These are phyloP conservation scores for Physocladia obscura DNA, from an alignment of 192 early-diverging fungal species.

Conservation along the genomic window DNA sequence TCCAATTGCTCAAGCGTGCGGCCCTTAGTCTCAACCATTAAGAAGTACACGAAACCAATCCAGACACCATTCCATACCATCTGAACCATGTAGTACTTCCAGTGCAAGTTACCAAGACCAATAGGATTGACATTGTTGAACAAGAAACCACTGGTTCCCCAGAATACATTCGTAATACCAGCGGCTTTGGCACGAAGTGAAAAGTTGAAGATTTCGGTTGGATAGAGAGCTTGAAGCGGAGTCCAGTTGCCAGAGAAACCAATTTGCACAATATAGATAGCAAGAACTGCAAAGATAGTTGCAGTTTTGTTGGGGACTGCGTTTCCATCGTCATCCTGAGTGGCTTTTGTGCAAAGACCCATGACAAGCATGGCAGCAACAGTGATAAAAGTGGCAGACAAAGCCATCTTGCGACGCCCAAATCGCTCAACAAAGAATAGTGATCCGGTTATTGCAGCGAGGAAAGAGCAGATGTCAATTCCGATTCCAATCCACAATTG, in stretches of 20 bases:
- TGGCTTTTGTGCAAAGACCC: background rate
- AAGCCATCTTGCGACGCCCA: background rate
- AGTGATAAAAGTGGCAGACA: background rate
- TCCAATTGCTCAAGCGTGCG: conserved; percentile 13
- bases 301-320: background rate
- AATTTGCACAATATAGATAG: background rate
- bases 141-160: background rate
- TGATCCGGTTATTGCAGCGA: background rate
- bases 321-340: background rate
- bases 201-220: background rate
- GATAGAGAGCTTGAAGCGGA: background rate
- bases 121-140: background rate
- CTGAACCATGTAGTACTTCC: conserved; percentile 13
- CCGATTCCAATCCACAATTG: background rate
- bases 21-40: conserved; percentile 27
- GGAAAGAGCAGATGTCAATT: background rate
- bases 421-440: background rate
- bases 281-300: background rate
- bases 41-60: conserved; percentile 20
- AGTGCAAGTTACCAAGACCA: background rate
- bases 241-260: background rate
- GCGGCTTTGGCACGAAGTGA: background rate
- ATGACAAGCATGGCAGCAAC: background rate
- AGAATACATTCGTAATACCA: background rate
- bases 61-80: conserved; percentile 6